Evolutionary conservation across 2,329 filamentous ascomycete species (phyloP), one percentile per base, ranked within the genome.

Genomic region (Fusarium anthophilum): DNA sequence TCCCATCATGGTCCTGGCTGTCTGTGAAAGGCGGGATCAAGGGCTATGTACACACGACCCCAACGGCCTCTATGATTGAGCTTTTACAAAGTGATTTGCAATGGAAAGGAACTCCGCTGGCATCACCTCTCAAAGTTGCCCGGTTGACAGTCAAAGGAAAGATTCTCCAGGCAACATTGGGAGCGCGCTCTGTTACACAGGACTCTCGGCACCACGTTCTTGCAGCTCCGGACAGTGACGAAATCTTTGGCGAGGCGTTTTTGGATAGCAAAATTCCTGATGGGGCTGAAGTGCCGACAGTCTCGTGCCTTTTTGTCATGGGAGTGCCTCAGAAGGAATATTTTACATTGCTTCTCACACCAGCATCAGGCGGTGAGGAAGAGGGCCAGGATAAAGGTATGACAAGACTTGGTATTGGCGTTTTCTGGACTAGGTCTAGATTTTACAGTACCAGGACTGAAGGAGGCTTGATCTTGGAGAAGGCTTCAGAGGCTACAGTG

Each of bases 1-100:
- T n/a, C 0, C 48, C 61, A 8, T 58, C 64, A 1, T 66, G 64
- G 64, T 66, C 64, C 2, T 66, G 64, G 64, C 17, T 66, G 2
- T 66, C 64, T 5, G 60, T 66, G 1, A 58, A 22, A 44, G 64
- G 64, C 0, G 37, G 41, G 3, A 66, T 66, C 10, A 56, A 66
- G 15, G 50, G 61, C 1, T 32, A 57, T 17, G 18, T 57, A 28
- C 28, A 66, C 11, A 14, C 15, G 1, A 18, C 5, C 3, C 24
- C 30, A 0, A 26, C 15, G 0, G 14, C 3, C 6, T 18, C 63
- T 2, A 44, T 66, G 61, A 66, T 66, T 1, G 30, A 66, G 13
- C 8, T 66, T 8, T 7, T 65, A 0, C 5, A 39, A 1, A 32
- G 15, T n/a, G 37, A 65, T n/a, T 15, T 51, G 9, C 45, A 51